Base-by-base conservation (phyloP, 2,329 filamentous ascomycete genomes). In the Salinomyces thailandicus region DNA sequence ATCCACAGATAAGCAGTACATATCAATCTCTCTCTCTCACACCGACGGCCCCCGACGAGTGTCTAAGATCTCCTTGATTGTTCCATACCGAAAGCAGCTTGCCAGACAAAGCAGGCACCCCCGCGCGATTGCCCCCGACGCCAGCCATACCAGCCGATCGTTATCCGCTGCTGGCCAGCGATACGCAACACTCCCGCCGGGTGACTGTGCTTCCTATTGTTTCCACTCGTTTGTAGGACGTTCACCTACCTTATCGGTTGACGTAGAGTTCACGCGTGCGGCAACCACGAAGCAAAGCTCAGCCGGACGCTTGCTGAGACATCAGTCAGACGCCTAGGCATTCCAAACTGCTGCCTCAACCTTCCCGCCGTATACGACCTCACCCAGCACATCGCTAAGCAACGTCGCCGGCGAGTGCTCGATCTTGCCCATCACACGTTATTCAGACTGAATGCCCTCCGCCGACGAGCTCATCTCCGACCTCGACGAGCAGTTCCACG, bases 401-500 rank as follows among this genome's bases (percentile, higher is more conserved):
- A n/a, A n/a, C 7, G 20, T 7, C 20, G n/a, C 7, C n/a, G 20
- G 7, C 7, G 20, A 7, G n/a, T n/a, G n/a, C 20, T 7, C n/a
- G n/a, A 24, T 24, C 20, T 7, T 24, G 20, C 20, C 7, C 20
- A 24, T 24, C 20, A n/a, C 20, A 24, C 20, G 20, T n/a, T 7
- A n/a, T n/a, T 30, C 27, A 8, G 27, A 8, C 27, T 30, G 39
- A 33, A 46, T 46, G 47, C 44, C 45, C 41, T 34, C 38, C 41
- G 41, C 41, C 38, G 34, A 44, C 37, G 42, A 44, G 32, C 38
- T 49, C 33, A 46, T 44, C 39, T 39, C 43, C 41, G 45, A 45
- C 35, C 45, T 53, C 39, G 50, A 55, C 44, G 42, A 49, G 22
- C 22, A 26, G 39, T 42, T 46, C 42, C 39, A 46, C 39, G 43